Evolutionary conservation across 345 rosid genomes (phyloP).

Genomic region (Combretum micranthum): DNA sequence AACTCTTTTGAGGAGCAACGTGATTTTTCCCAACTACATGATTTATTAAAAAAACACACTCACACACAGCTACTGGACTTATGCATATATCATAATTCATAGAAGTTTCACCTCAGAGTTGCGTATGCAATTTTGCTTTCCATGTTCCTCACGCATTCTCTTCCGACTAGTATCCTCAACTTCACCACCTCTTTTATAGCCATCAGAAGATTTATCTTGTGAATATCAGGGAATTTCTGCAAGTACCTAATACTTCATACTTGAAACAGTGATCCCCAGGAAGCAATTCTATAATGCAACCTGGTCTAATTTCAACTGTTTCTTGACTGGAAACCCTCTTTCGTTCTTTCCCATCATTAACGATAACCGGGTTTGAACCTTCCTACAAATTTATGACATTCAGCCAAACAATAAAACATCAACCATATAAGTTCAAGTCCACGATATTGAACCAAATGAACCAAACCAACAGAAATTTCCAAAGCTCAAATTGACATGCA

Average conservation of each 20-base stretch:
- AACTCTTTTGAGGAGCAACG: no score
- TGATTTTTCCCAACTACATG: no score
- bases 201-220: conserved; percentile 22
- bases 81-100: no score
- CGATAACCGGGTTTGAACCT: conserved; percentile 78
- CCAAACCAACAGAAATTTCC: not conserved
- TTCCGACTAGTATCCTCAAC: conserved; percentile 26
- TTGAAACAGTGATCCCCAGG: conserved; percentile 75
- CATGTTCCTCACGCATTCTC: conserved; percentile 34
- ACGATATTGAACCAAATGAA: not conserved
- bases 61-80: no score
- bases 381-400: conserved; percentile 30
- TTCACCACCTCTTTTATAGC: not conserved
- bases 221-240: conserved; percentile 4
- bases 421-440: no score
- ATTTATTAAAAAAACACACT: no score
- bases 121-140: conserved; percentile 5
- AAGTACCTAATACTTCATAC: conserved; percentile 26
- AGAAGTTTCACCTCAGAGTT: conserved; percentile 1
- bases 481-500: no score
- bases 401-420: not conserved
- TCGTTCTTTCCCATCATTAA: conserved; percentile 52
- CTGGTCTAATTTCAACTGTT: conserved; percentile 27
- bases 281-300: conserved; percentile 71
- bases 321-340: conserved; percentile 49